Evolutionary conservation across 805 yeast genomes (phyloP).

Genomic region (Lipomyces anomalus): DNA sequence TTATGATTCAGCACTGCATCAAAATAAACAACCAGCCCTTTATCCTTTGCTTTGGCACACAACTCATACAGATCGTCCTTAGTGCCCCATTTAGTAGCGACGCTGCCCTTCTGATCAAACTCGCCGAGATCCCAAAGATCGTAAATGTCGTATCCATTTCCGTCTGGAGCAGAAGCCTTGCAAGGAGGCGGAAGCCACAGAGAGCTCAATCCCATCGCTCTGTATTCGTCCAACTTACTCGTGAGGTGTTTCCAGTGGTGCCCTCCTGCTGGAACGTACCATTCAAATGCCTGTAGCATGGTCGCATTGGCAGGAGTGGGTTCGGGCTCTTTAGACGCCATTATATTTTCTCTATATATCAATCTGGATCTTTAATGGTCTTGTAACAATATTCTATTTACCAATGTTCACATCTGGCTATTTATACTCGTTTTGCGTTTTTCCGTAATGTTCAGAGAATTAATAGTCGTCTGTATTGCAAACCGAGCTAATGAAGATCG

Average conservation of each 20-base stretch:
- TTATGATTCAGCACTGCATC: constrained; percentile 23
- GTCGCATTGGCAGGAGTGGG: constrained; percentile 22
- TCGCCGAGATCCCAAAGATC: constrained; percentile 25
- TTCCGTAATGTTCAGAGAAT: too few relatives aligned
- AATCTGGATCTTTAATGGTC: too few relatives aligned
- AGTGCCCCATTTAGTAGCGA: constrained; percentile 21
- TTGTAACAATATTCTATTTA: too few relatives aligned
- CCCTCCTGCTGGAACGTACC: constrained; percentile 15
- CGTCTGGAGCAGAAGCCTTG: constrained; percentile 20
- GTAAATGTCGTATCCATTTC: constrained; percentile 22
- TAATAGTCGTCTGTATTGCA: too few relatives aligned
- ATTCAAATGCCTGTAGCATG: constrained; percentile 22
- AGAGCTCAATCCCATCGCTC: constrained; percentile 18
- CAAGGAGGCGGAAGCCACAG: constrained; percentile 22
- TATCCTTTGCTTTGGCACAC: constrained; percentile 2
- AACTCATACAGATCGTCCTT: constrained; percentile 14
- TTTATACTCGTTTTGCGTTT: too few relatives aligned
- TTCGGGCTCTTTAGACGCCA: too few relatives aligned
- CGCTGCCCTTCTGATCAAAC: constrained; percentile 20
- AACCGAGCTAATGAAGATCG: too few relatives aligned
- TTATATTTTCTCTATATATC: too few relatives aligned
- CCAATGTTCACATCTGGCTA: too few relatives aligned
- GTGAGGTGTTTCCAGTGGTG: constrained; percentile 10
- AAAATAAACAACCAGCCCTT: constrained; percentile 2
- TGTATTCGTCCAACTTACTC: constrained; percentile 7